Evolutionary conservation across 2,329 filamentous ascomycete species (phyloP), one percentile per base, ranked within the genome.

Genomic region (Diaporthe vexans): DNA sequence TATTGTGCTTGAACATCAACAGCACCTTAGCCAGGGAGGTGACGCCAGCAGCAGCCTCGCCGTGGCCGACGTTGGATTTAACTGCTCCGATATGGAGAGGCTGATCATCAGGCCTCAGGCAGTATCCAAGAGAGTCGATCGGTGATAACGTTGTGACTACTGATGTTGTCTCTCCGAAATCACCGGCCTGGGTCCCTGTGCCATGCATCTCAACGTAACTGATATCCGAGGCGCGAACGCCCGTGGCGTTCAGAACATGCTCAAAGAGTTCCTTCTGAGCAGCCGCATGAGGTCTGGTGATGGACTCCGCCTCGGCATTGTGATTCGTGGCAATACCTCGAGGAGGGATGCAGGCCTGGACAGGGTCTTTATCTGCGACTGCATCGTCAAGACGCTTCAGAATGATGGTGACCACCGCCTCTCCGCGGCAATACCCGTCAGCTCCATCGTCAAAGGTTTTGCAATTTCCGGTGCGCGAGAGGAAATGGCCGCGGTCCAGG

Each of bases 101-200:
- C 2, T 83, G 15, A 78, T 72, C 77, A 8, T 56, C 17, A 13
- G 56, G 56, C 19, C 56, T 40, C 1, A 24, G 33, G 8, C 56
- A 40, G 33, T n/a, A 17, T 21, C 56, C 56, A 3, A 56, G 26
- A 15, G 87, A 85, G 43, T 89, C 86, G 29, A 37, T 35, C 2
- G 56, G 56, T 7, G 56, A 58, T 24, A 58, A 21, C 11, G 33
- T n/a, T 24, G 33, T 58, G 35, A 86, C 85, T 69, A 93, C 90
- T 0, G 89, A 91, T 3, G 87, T 86, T 86, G 92, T 91, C 80
- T 94, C 92, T 89, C 89, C 29, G 4, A 87, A 87, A 79, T 94
- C 93, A 73, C 92, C 93, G 48, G 91, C 92, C 79, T 94, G 92
- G 1, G 92, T 94, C 57, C 92, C 92, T 8, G 92, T 94, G 9